Evolutionary conservation across 2,329 filamentous ascomycete genomes (phyloP), one percentile per base, ranked within the genome.

Genomic region (Xylaria sp.): DNA sequence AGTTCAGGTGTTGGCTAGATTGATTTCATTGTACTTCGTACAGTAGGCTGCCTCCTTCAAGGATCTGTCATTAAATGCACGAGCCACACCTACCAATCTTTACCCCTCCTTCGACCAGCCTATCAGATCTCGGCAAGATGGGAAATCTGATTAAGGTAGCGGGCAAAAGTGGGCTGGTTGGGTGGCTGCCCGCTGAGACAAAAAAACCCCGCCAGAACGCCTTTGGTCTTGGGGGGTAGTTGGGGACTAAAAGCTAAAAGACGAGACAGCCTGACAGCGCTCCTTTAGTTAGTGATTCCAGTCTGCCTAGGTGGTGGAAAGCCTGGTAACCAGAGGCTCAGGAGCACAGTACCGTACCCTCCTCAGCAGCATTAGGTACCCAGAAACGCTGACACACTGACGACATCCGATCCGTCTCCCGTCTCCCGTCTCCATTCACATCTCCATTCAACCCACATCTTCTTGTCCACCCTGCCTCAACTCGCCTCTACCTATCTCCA

Each of bases 161-260:
- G 66, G 69, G 67, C 67, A 68, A 61, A 67, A 67, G 69, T 66
- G 67, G 67, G 60, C 36, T 63, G 46, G 55, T 18, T 46, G 15
- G 53, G 23, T 50, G 63, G 43, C 39, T 58, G 63, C 60, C 55
- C 52, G 62, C 68, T 60, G 34, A 75, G 68, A 74, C 72, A 73
- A 72, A 72, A 75, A 73, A 69, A 72, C 74, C 74, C 74, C 74
- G 73, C 74, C 74, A 75, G 74, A 60, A 63, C 32, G 60, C 53
- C 39, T 55, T 60, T 63, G 48, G 56, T 53, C n/a, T 52, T 63
- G 53, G 66, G 53, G 66, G 46, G 63, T 28, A 28, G 46, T 12
- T 12, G 13, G 45, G 23, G 23, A 48, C 46, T 30, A 30, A 59
- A 12, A 52, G 41, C 46, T 30, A 30, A 59, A 12, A 52, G 41